A percentile compares a stretch with the other conserved stretches of the same genome.
These are phyloP conservation scores for Sambucus nigra DNA, from an alignment of 129 eudicot species.

Conservation along the genomic window DNA sequence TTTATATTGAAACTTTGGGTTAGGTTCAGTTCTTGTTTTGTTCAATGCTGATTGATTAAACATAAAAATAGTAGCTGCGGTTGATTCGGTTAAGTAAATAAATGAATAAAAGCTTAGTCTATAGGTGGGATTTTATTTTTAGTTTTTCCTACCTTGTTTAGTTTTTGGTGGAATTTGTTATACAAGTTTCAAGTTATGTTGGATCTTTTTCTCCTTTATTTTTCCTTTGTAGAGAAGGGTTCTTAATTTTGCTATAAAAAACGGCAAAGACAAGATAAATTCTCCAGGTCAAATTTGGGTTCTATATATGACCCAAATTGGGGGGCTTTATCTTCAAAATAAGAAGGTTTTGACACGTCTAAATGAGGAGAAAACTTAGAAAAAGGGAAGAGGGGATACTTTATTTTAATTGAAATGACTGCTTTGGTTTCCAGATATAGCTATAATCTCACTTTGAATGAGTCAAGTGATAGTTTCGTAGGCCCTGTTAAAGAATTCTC, in stretches of 20 bases:
- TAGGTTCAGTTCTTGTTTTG: not conserved
- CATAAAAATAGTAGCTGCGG: not conserved
- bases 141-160: not conserved
- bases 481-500: not conserved
- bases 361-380: not conserved
- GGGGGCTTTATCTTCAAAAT: not conserved
- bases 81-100: not conserved
- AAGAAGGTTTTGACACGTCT: not conserved
- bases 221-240: not conserved
- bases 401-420: not conserved
- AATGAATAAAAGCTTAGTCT: not conserved
- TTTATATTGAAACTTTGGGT: not conserved
- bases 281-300: slow-evolving; percentile 5
- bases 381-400: not conserved
- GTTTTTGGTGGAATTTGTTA: not conserved
- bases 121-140: not conserved
- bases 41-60: not conserved
- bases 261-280: not conserved
- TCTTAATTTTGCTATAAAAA: not conserved
- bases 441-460: not conserved
- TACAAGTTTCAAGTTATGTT: not conserved
- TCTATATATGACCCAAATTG: slow-evolving; percentile 10
- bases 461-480: not conserved
- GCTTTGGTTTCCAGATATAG: not conserved
- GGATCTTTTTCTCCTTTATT: not conserved